Conservation (phyloP, 2,329 filamentous ascomycete genomes). For the Pseudogymnoascus sp. region DNA sequence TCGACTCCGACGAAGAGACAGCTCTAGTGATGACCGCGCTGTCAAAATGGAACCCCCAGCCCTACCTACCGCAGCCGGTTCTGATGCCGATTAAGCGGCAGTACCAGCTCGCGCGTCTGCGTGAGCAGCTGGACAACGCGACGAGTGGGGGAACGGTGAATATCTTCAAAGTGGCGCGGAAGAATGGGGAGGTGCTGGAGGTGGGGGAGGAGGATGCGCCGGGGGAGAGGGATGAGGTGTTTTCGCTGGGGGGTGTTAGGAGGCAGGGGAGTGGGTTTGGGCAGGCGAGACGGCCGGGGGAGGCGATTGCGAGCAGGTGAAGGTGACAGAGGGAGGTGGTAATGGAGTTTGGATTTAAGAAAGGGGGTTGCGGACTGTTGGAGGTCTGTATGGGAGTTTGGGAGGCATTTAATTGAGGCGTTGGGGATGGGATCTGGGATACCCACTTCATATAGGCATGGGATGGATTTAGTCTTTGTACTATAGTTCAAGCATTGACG, state of each 20-base stretch:
- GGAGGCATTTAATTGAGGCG: not conserved
- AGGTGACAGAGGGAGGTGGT: not conserved
- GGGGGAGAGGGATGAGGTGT: conserved; percentile 2
- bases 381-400: not conserved
- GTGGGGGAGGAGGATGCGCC: conserved; percentile 3
- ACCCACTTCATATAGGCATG: not conserved
- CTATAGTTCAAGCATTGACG: not conserved
- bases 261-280: not conserved
- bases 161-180: conserved; percentile 46
- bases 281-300: not conserved
- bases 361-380: not conserved
- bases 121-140: conserved; percentile 59
- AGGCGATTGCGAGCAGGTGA: not conserved
- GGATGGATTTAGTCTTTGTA: not conserved
- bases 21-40: conserved; percentile 79
- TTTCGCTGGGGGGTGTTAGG: not conserved
- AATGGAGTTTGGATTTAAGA: not conserved
- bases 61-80: conserved; percentile 60
- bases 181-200: conserved; percentile 33
- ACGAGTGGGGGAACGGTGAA: conserved; percentile 59
- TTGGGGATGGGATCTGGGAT: not conserved
- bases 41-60: conserved; percentile 67
- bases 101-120: conserved; percentile 55
- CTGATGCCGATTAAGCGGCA: conserved; percentile 56
- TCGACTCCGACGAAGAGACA: conserved; percentile 94